Evolutionary conservation across 2,329 filamentous ascomycete species (phyloP), one percentile per base, ranked within the genome.

Genomic region (Trichoderma koningii): DNA sequence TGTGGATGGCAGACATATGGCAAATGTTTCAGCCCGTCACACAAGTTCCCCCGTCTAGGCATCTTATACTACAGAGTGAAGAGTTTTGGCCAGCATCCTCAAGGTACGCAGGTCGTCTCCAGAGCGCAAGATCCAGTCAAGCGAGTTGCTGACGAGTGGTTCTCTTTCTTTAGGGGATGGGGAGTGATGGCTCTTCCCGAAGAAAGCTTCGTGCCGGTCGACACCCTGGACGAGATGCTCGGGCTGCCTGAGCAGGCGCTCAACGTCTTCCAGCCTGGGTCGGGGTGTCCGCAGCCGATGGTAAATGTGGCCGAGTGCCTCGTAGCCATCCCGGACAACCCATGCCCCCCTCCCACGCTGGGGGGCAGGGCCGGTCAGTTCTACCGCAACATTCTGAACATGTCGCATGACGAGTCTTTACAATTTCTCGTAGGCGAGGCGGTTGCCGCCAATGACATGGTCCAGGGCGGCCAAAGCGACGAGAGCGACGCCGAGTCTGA

Each of bases 1-100:
- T 80, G 6, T 86, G 82, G 80, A 66, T 85, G 14, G 76, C 83
- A 48, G 76, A 84, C 50, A 84, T 87, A 15, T 87, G 83, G 84
- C 77, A 75, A 42, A 64, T 72, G 3, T 63, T 55, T 12, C 70
- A 72, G 60, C 70, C 72, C 0, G 69, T 71, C 10, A 67, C 77
- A 15, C 68, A 71, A 4, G 69, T 79, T 19, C 61, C 42, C 6
- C 66, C 67, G 3, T 66, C 55, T 30, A 50, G 19, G 15, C 65
- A 62, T 44, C 47, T 52, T 65, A 45, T 67, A 42, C 53, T 72
- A 52, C 71, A 66, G 59, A 77, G 74, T 52, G 73, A 75, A 55
- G 74, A 78, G 50, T 70, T 69, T 55, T 72, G 66, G 41, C 71
- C 71, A 12, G 66, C 68, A 19, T 57, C 65, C 1, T 76, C 76